Evolutionary conservation across 192 early-diverging fungal genomes (phyloP), one percentile per base, ranked within the genome.

Genomic region (Rhizophagus clarus): DNA sequence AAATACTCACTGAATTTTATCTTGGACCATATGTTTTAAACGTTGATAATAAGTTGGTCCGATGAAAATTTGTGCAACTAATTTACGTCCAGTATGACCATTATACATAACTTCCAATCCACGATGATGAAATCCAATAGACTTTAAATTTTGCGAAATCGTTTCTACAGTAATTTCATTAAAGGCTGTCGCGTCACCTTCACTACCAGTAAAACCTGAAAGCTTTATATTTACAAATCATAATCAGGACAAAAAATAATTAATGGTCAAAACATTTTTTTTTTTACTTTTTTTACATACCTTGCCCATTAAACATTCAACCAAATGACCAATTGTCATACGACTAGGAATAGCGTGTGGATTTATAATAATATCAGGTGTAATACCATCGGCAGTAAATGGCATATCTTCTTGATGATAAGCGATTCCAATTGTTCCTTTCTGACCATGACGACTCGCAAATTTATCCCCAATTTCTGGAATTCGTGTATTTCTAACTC

Each of bases 391-490:
- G 24, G 84, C 87, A 47, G 97, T 93, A 85, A 99, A 99, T 4
- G 97, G 97, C 96, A 99, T 97, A 82, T 99, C 97, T 83, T 99
- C 98, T 74, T 91, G 93, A 14, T 97, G 94, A 87, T 98, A 99
- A 6, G 95, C 96, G 60, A 98, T 96, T 80, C 97, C 98, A 70
- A 97, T 95, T 0, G 97, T 99, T 76, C 98, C 97, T 87, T 99
- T 99, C 83, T 99, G 98, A 22, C 98, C 98, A 89, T 99, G 98
- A 79, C 98, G 95, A 81, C 96, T 97, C 0, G 98, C 97, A 87
- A 99, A 99, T 87, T 99, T 99, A 90, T 99, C 68, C 80, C 98
- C 98, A 93, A 99, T 99, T 86, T 99, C 96, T 66, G 98, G 98
- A n/a, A 99, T 91, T 89, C 97, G 94, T 6, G 98, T 96, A 14